A percentile compares a stretch with the other conserved stretches of the same genome.
Conservation (phyloP, 2,329 filamentous ascomycete species). For the Microsporum ferrugineum region DNA sequence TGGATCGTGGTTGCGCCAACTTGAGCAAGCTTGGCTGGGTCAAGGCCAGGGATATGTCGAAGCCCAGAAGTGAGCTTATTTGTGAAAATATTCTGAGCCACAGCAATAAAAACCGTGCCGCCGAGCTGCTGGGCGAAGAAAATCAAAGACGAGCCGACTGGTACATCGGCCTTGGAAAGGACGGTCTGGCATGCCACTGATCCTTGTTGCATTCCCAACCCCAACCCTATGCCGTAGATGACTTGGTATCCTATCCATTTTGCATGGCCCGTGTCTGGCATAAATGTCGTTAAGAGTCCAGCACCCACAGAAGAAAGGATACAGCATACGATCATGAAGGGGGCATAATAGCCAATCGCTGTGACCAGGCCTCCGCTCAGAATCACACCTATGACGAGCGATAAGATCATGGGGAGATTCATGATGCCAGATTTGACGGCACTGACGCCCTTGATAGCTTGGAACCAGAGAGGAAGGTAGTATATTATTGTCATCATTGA, state of each 20-base stretch:
- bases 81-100: slow-evolving; percentile 16
- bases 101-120: slow-evolving; percentile 16
- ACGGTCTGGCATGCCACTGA: slow-evolving; percentile 16
- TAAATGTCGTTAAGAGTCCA: slow-evolving; percentile 22
- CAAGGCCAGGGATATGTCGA: slow-evolving; percentile 17
- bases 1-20: slow-evolving; percentile 31
- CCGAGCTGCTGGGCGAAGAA: slow-evolving; percentile 15
- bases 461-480: slow-evolving; percentile 29
- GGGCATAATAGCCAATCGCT: slow-evolving; percentile 16
- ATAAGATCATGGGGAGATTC: slow-evolving; percentile 28
- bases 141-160: slow-evolving; percentile 16
- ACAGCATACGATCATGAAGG: slow-evolving; percentile 15
- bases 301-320: slow-evolving; percentile 19
- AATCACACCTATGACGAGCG: slow-evolving; percentile 18
- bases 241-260: slow-evolving; percentile 20
- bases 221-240: slow-evolving; percentile 17
- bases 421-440: slow-evolving; percentile 27
- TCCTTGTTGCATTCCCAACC: slow-evolving; percentile 15
- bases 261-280: slow-evolving; percentile 12
- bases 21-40: slow-evolving; percentile 21
- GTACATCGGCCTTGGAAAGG: slow-evolving; percentile 11
- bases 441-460: slow-evolving; percentile 31
- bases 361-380: slow-evolving; percentile 6
- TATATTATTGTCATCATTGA: slow-evolving; percentile 9
- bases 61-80: slow-evolving; percentile 13